phyloP scores from a whole-genome alignment of 108 stramenopile genomes.

The Cylindrotheca closterium region DNA sequence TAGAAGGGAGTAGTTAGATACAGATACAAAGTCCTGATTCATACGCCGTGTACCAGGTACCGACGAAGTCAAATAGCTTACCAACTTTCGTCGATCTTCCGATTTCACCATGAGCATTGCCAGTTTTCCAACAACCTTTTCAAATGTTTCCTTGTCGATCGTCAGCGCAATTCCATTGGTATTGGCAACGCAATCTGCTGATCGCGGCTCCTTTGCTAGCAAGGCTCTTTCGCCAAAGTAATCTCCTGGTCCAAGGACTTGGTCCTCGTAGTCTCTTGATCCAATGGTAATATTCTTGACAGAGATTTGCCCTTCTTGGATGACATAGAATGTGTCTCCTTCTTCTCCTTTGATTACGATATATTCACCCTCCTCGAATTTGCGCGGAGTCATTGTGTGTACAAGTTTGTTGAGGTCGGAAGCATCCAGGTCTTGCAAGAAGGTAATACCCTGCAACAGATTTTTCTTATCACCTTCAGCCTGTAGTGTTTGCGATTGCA shows the following conservation, averaged over 20 bases:
- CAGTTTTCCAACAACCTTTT: constrained; percentile 56
- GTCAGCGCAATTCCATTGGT: constrained; percentile 40
- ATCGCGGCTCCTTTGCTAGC: constrained; percentile 65
- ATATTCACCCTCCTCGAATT: constrained; percentile 69
- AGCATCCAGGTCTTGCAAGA: constrained; percentile 57
- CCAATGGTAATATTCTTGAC: constrained; percentile 60
- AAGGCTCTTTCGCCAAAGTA: constrained; percentile 90
- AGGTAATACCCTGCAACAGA: constrained; percentile 67
- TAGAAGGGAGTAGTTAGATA: too few relatives aligned
- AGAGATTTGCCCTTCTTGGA: constrained; percentile 73
- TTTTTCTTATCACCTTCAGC: constrained; percentile 58
- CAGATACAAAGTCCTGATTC: too few relatives aligned
- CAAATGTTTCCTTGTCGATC: constrained; percentile 59
- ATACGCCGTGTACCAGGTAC: too few relatives aligned
- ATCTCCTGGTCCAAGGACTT: constrained; percentile 70
- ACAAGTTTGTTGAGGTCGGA: constrained; percentile 59
- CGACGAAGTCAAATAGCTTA: too few relatives aligned
- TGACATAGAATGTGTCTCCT: constrained; percentile 88
- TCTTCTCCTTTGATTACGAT: constrained; percentile 89
- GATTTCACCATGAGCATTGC: constrained; percentile 30
- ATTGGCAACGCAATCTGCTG: constrained; percentile 71
- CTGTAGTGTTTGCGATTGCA: constrained; percentile 69
- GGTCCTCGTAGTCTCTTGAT: constrained; percentile 36
- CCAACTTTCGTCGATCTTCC: constrained; percentile 54
- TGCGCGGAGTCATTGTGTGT: constrained; percentile 70